Base-by-base conservation (phyloP, 495 filamentous ascomycete genomes). In the Trichoderma reesei region DNA sequence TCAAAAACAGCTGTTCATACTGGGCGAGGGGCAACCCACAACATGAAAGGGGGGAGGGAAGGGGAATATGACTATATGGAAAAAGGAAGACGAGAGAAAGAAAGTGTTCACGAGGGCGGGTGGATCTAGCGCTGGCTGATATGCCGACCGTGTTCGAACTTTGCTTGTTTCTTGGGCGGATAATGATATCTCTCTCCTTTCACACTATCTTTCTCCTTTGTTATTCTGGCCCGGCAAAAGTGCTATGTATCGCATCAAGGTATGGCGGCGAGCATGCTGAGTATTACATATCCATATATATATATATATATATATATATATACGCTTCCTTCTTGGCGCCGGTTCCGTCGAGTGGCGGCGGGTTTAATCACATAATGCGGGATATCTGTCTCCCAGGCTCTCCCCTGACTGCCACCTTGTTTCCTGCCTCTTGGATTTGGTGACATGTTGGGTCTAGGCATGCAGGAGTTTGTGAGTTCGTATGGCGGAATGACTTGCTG, bases 1-100 rank as follows among this genome's bases (percentile, higher is more conserved):
- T n/a, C n/a, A n/a, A n/a, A 14, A 60, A 60, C 16, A 33, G 33
- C 59, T 61, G n/a, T 61, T 61, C 59, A 61, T 61, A 38, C 59
- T 61, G 59, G 59, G 36, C 59, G 36, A 61, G 59, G 59, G 59
- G 59, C 59, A 61, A 61, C 59, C 59, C 59, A 16, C 59, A 46
- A 13, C 42, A 39, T 10, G 4, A n/a, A n/a, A n/a, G n/a, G n/a
- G n/a, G n/a, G n/a, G 37, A 10, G 44, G 44, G 44, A 18, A 48
- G 44, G 16, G 31, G 31, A 56, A 56, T 33, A 33, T 10, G 34
- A 56, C 31, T 56, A n/a, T 26, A 56, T 56, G 20, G 51, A 33
- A 34, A 56, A 56, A 56, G 33, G 10, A n/a, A n/a, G n/a, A n/a
- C n/a, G n/a, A n/a, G n/a, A n/a, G n/a, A 51, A 18, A 26, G 46